phyloP scores from a whole-genome alignment of 2,329 filamentous ascomycete species.

The Domatiomyces catenatus region DNA sequence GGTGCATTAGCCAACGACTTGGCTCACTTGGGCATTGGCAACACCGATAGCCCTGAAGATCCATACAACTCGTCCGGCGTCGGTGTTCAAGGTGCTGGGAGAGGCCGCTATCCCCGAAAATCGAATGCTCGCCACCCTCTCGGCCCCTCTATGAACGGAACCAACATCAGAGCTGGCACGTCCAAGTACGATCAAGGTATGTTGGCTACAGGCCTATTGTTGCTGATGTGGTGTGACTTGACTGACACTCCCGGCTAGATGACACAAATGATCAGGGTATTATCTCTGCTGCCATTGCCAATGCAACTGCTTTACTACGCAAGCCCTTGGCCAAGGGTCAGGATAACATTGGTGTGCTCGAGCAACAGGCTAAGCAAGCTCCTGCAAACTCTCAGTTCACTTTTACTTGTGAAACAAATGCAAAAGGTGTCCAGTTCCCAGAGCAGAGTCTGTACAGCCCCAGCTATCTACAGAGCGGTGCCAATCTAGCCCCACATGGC shows the following conservation, averaged over 20 bases:
- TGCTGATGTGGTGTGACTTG: neutral
- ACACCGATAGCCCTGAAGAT: conserved; percentile 21
- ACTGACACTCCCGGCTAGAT: conserved; percentile 25
- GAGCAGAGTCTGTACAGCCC: conserved; percentile 34
- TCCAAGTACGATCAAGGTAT: conserved; percentile 16
- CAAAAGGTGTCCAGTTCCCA: conserved; percentile 63
- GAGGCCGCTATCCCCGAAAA: conserved; percentile 61
- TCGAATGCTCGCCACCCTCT: conserved; percentile 17
- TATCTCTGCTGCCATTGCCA: conserved; percentile 83
- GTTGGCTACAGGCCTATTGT: conserved; percentile 5
- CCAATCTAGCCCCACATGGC: conserved; percentile 17
- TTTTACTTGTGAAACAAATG: conserved; percentile 86
- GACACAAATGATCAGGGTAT: conserved; percentile 52
- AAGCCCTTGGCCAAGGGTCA: conserved; percentile 46
- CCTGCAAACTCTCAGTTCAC: conserved; percentile 81
- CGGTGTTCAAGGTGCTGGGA: conserved; percentile 64
- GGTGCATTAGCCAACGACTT: conserved; percentile 47
- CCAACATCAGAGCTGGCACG: conserved; percentile 14
- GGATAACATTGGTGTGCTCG: conserved; percentile 64
- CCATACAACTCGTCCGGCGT: conserved; percentile 33
- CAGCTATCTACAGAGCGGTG: conserved; percentile 13
- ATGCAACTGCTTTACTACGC: conserved; percentile 53
- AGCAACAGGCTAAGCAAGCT: conserved; percentile 51
- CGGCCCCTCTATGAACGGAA: conserved; percentile 18
- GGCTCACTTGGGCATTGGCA: conserved; percentile 44